These are phyloP conservation scores for Hyphopichia fennica DNA, from an alignment of 1,139 yeast genomes.

Conservation along the genomic window DNA sequence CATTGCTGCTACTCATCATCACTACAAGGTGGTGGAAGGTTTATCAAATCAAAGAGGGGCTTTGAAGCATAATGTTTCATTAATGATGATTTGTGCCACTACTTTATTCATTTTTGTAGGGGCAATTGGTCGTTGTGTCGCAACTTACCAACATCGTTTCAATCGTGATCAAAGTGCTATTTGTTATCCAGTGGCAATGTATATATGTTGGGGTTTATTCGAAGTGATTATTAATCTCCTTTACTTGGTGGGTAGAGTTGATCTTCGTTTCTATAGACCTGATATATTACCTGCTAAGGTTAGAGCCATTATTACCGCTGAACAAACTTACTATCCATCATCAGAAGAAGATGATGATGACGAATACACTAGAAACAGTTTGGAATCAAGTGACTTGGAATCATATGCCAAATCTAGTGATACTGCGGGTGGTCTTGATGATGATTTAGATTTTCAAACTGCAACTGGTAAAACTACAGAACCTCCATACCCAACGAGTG, in stretches of 20 bases:
- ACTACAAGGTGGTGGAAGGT: conserved; percentile 44
- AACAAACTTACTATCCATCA: conserved; percentile 22
- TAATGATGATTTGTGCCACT: conserved; percentile 48
- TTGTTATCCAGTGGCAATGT: conserved; percentile 30
- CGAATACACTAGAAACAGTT: not conserved
- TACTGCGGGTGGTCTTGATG: not conserved
- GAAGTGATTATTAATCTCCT: conserved; percentile 36
- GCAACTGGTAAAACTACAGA: not conserved
- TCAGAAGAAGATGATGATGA: conserved; percentile 6
- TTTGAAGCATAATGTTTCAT: conserved; percentile 49
- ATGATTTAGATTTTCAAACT: conserved; percentile 1
- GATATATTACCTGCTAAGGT: conserved; percentile 40
- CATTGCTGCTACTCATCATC: conserved; percentile 48
- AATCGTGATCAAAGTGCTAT: conserved; percentile 24
- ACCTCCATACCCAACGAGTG: conserved; percentile 1
- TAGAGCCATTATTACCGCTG: conserved; percentile 42
- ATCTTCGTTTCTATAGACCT: conserved; percentile 48
- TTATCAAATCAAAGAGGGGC: conserved; percentile 45
- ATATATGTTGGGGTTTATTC: conserved; percentile 40
- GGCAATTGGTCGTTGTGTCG: conserved; percentile 58
- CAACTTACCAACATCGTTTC: conserved; percentile 42
- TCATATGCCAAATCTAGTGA: not conserved
- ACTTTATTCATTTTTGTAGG: conserved; percentile 57
- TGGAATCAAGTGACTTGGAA: not conserved
- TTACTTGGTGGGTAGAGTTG: conserved; percentile 45